These are phyloP conservation scores for Paracamarosporium sp. DNA, from an alignment of 2,329 filamentous ascomycete genomes.

Conservation along the genomic window DNA sequence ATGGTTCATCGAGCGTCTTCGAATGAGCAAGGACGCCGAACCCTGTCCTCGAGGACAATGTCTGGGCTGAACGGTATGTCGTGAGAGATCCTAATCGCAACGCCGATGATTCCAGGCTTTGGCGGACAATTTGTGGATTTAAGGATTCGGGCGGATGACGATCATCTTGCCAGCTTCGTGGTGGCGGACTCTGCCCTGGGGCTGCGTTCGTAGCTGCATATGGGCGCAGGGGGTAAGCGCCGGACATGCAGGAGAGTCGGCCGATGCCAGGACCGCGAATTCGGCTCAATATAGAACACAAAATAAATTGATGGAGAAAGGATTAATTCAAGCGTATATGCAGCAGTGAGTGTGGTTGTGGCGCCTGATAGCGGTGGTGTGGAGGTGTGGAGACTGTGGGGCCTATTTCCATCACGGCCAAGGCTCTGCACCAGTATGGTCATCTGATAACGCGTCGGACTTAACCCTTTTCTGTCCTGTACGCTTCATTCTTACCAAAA, in stretches of 20 bases:
- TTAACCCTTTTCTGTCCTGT: not conserved
- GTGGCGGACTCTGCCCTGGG: slow-evolving; percentile 3
- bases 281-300: not conserved
- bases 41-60: not conserved
- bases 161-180: not conserved
- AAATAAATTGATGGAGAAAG: not conserved
- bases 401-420: not conserved
- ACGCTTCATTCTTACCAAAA: not conserved
- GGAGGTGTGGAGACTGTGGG: not conserved
- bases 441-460: not conserved
- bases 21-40: not conserved
- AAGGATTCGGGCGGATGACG: not conserved
- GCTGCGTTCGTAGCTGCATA: not conserved
- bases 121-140: not conserved
- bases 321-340: not conserved
- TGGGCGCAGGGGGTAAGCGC: slow-evolving; percentile 4
- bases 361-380: not conserved
- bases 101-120: not conserved
- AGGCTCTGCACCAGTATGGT: not conserved
- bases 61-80: slow-evolving; percentile 1
- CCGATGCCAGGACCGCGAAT: not conserved
- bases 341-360: not conserved
- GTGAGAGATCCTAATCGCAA: not conserved
- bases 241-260: slow-evolving; percentile 3
- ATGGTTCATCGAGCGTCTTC: not conserved